Evolutionary conservation across 345 rosid genomes (phyloP).

Genomic region (Leavenworthia alabamica): DNA sequence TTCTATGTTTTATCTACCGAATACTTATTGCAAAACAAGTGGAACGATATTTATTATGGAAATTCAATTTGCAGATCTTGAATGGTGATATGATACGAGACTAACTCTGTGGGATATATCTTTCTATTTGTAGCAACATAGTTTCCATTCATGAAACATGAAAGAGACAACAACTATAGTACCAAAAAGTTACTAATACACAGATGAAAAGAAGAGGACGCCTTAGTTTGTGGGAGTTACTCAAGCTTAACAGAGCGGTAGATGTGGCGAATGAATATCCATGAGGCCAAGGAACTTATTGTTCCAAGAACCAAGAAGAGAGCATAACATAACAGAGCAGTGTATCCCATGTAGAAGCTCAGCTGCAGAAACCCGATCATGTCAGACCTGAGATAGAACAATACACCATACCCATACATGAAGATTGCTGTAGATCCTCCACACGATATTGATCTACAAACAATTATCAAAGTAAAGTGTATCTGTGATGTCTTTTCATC

Average conservation of each 20-base stretch:
- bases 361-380: slow-evolving; percentile 72
- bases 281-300: slow-evolving; percentile 55
- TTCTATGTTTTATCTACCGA: background rate
- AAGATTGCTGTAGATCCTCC: slow-evolving; percentile 63
- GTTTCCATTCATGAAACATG: slow-evolving; percentile 10
- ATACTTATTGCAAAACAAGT: slow-evolving; percentile 6
- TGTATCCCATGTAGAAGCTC: slow-evolving; percentile 61
- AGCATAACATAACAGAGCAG: slow-evolving; percentile 59
- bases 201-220: slow-evolving; percentile 1
- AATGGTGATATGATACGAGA: slow-evolving; percentile 17
- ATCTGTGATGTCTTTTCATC: background rate
- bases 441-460: slow-evolving; percentile 57
- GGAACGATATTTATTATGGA: background rate
- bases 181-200: slow-evolving; percentile 10
- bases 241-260: slow-evolving; percentile 50
- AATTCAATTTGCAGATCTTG: too few species aligned
- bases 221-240: background rate
- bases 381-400: slow-evolving; percentile 53
- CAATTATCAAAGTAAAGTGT: background rate
- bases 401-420: slow-evolving; percentile 63
- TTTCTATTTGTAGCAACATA: background rate
- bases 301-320: slow-evolving; percentile 68
- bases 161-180: background rate
- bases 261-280: slow-evolving; percentile 49
- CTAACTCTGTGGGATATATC: background rate